Base-by-base conservation (phyloP, 1,284 basidiomycete species). In the Violaceomyces palustris region DNA sequence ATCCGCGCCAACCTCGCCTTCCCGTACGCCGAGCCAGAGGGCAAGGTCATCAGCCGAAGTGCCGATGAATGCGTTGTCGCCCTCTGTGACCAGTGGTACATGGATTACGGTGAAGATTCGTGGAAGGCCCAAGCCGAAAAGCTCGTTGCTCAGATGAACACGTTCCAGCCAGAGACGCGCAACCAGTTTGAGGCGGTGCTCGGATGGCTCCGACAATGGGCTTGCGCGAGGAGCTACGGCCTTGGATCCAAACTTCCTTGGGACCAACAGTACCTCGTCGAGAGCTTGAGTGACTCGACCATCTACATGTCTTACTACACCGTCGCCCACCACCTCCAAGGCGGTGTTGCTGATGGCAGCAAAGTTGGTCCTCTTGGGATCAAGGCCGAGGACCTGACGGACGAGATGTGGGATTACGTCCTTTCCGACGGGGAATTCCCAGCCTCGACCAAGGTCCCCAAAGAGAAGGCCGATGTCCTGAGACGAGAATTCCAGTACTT, bases 241-340 rank as follows among this genome's bases (percentile, higher is more conserved):
- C 80, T 99, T 53, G 94, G 94, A 25, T 93, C 93, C 11, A 87
- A 87, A 73, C 79, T 99, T 50, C 94, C 94, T 1, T 98, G 93
- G 92, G 93, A 98, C 74, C 87, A 84, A 12, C 84, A 89, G 45
- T 97, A 93, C 81, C 80, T 98, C 67, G 91, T 99, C 39, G 94
- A 98, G 76, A 91, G 88, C 67, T 77, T 98, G 71, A 92, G 87
- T 61, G 94, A 99, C 76, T 97, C 93, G 11, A 98, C 94, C 22
- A 87, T 98, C 74, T 98, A 99, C 78, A 97, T 96, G 92, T 82
- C 87, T 25, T 99, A 96, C 78, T 98, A 98, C 78, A 96, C 94
- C 6, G 82, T 99, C 49, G 83, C 91, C 6, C 61, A 71, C 54
- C 61, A 67, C 34, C 57, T 73, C 28, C 70, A 70, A 84, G 85